phyloP scores from a whole-genome alignment of 2,329 filamentous ascomycete species.

The Cercospora nicotianae region DNA sequence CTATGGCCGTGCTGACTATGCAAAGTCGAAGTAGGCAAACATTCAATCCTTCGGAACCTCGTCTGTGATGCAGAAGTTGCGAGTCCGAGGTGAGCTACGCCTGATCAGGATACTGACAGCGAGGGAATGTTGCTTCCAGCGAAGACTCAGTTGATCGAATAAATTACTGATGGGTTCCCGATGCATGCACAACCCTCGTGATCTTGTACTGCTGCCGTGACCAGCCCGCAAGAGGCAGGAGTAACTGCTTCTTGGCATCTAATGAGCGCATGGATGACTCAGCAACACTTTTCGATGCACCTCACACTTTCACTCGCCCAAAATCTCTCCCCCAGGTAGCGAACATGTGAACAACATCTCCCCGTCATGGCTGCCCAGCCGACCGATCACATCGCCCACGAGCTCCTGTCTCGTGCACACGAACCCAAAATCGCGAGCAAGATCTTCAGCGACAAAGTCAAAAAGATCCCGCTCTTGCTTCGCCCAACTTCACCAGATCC shows the following conservation, averaged over 20 bases:
- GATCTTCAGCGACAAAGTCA: constrained; percentile 80
- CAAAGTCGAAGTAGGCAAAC: not conserved
- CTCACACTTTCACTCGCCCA: not conserved
- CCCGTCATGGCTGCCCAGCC: constrained; percentile 32
- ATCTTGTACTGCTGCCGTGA: not conserved
- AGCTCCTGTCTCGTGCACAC: constrained; percentile 75
- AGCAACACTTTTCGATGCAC: constrained; percentile 1
- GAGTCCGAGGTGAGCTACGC: not conserved
- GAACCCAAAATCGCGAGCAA: constrained; percentile 67
- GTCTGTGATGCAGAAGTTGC: not conserved
- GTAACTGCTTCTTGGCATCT: not conserved
- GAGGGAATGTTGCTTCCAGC: not conserved
- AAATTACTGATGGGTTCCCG: not conserved
- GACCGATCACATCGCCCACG: constrained; percentile 43
- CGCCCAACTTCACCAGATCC: constrained; percentile 69
- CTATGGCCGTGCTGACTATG: constrained; percentile 3
- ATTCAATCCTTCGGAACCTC: not conserved
- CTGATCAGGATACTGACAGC: not conserved
- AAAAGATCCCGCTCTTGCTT: constrained; percentile 77
- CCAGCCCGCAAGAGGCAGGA: not conserved
- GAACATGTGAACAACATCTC: constrained; percentile 10
- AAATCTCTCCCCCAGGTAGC: not conserved
- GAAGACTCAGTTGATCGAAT: not conserved
- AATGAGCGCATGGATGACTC: not conserved
- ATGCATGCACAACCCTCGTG: not conserved